Base-by-base conservation (phyloP, 2,329 filamentous ascomycete genomes). In the Chalaropsis ovoidea region DNA sequence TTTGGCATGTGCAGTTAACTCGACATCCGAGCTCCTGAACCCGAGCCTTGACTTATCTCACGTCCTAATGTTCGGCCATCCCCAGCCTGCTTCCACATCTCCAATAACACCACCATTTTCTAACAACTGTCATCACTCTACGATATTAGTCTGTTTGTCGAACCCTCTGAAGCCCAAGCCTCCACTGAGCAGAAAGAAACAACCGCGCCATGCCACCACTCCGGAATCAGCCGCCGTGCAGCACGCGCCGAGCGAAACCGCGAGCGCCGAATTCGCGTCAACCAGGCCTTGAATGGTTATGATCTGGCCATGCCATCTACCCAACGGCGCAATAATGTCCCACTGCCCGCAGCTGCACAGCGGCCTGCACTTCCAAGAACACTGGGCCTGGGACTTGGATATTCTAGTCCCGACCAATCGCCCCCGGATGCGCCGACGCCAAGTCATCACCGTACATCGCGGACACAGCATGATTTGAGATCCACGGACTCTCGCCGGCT, bases 141-240 rank as follows among this genome's bases (percentile, higher is more conserved):
- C 11, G 27, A 17, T 58, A 39, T 58, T 58, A 58, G 54, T 58
- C 17, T 58, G 7, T 58, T 58, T 58, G 54, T 58, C 31, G 54
- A 58, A 39, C 54, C 54, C n/a, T 35, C 24, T 58, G 54, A 58
- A 58, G 27, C 27, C 24, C 54, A 58, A 39, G 54, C 27, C n/a
- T 4, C 54, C 27, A 39, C 54, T 15, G 54, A 58, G n/a, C 27
- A 58, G 24, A 58, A 58, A 39, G 54, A 58, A 58, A 39, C 27
- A 19, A 39, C 24, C 19, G 17, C 54, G 54, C 27, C 15, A 35
- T 58, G 54, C 54, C 24, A 35, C 27, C 13, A 58, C n/a, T 58
- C 54, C 22, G 54, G 54, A n/a, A 39, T 58, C 6, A 19, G 15
- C 8, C 54, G 54, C 1, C 27, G 54, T 17, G 27, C 17, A n/a